These are phyloP conservation scores for Flaveria floridana DNA, from an alignment of 140 eudicot species.

Conservation along the genomic window DNA sequence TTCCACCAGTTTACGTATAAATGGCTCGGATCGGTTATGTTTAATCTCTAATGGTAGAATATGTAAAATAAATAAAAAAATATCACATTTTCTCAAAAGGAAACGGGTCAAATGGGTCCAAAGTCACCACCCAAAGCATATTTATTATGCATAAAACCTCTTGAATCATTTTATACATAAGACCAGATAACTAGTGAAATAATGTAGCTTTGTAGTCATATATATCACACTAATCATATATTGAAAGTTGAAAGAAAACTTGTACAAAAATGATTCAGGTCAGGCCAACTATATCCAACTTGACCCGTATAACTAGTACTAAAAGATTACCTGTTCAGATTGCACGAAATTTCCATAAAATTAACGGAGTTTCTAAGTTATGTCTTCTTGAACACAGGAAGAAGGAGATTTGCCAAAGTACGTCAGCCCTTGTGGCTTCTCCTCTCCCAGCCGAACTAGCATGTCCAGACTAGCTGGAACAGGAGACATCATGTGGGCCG, in stretches of 20 bases:
- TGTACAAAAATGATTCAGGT: background rate
- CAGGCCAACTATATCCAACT: background rate
- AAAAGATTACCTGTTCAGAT: background rate
- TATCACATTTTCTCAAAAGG: background rate
- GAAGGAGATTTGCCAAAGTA: slow-evolving; percentile 47
- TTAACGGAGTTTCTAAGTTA: background rate
- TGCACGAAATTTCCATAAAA: background rate
- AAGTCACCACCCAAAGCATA: background rate
- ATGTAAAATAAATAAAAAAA: background rate
- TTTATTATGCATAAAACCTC: background rate
- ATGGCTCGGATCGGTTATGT: background rate
- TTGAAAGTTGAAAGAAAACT: background rate
- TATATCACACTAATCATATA: background rate
- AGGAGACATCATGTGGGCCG: slow-evolving; percentile 74
- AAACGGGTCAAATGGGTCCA: background rate
- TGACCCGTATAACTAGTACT: background rate
- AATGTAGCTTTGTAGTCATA: background rate
- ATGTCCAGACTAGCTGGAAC: slow-evolving; percentile 84
- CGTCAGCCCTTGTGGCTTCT: slow-evolving; percentile 34
- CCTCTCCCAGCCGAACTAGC: slow-evolving; percentile 39
- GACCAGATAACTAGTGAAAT: background rate
- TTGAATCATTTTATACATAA: background rate
- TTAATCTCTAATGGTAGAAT: slow-evolving; percentile 5
- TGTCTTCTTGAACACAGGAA: slow-evolving; percentile 51
- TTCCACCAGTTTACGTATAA: background rate